Conservation (phyloP, 768 basidiomycete genomes). For the Russula dissimulans region DNA sequence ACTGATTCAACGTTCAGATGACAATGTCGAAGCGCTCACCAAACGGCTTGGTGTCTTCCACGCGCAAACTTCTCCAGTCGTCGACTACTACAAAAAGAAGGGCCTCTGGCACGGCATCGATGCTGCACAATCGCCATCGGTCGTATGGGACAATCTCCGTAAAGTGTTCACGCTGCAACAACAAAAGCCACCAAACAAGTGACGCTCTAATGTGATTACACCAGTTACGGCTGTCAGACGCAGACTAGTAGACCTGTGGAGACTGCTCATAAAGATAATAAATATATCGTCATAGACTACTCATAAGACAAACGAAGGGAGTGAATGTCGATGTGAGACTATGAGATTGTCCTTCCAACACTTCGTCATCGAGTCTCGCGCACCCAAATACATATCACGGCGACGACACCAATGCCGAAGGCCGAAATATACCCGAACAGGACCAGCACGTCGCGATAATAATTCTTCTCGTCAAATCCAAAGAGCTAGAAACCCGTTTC, state of each 20-base stretch:
- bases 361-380: constrained; percentile 55
- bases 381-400: constrained; percentile 67
- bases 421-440: constrained; percentile 80
- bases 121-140: constrained; percentile 83
- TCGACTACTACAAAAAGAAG: constrained; percentile 90
- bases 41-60: constrained; percentile 90
- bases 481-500: constrained; percentile 48
- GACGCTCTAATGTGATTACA: not conserved
- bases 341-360: not conserved
- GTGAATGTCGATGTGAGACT: not conserved
- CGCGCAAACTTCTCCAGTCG: constrained; percentile 88
- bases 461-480: constrained; percentile 73
- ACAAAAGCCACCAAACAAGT: constrained; percentile 5
- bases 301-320: not conserved
- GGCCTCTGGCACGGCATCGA: constrained; percentile 88
- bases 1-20: constrained; percentile 93
- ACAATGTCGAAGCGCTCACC: constrained; percentile 90
- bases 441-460: constrained; percentile 85
- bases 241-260: constrained; percentile 1
- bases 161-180: constrained; percentile 51
- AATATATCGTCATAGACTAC: not conserved
- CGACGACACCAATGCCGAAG: constrained; percentile 64
- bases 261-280: not conserved
- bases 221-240: not conserved
- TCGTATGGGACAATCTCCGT: constrained; percentile 83